Evolutionary conservation across 768 basidiomycete species (phyloP), one percentile per base, ranked within the genome.

Genomic region (Kwoniella newhampshirensis): DNA sequence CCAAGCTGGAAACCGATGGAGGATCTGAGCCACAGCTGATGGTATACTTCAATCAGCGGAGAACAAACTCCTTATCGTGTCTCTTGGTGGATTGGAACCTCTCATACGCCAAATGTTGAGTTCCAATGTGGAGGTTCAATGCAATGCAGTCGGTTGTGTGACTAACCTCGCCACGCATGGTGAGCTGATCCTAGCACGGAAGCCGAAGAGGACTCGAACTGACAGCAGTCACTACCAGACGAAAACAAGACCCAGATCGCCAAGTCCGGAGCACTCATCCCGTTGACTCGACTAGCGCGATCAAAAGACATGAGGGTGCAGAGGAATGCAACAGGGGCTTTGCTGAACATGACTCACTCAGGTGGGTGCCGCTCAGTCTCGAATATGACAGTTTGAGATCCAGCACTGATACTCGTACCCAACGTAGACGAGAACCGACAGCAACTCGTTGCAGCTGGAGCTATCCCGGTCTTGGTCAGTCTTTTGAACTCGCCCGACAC

Each of bases 181-280:
- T 94, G 56, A 52, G 85, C 46, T 51, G 18, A 23, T 8, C 9
- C 40, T 2, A 23, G 11, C 49, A 21, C 21, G 20, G 18, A n/a
- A 11, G 21, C 21, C 6, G 18, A n/a, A 11, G 21, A 18, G 25
- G 2, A 20, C 15, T 4, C 8, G 11, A 13, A 23, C 42, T 44
- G 42, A 44, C 13, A 12, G 5, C 18, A 13, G 11, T 23, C 17
- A 11, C 18, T 4, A 45, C 9, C 35, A 96, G 93, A 99, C 71
- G 96, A 99, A 77, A 99, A 99, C 82, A 99, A 99, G 83, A 96
- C 91, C 48, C 96, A 94, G 83, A 99, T 99, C 54, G 96, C 96
- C 37, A 97, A 97, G 82, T 96, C 92, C 9, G 96, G 96, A 43
- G 96, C 96, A n/a, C 81, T 99, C 52, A 91, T 96, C 20, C 96